These are phyloP conservation scores for Magnaporthiopsis rhizophila DNA, from an alignment of 2,329 filamentous ascomycete genomes.

Conservation along the genomic window DNA sequence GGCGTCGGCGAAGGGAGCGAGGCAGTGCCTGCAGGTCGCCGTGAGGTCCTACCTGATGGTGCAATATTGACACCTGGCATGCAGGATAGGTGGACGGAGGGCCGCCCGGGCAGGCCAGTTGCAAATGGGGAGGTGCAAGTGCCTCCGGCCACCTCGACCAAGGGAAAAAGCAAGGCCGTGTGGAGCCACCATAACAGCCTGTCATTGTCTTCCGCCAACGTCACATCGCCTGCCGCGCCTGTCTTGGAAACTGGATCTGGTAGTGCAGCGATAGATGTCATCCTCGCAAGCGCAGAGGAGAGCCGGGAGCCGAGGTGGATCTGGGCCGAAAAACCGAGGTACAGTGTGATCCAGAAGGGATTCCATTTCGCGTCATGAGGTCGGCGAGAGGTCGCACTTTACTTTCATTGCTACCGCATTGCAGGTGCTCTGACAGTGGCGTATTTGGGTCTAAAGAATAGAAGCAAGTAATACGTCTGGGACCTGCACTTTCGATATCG, in stretches of 20 bases:
- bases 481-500: not conserved
- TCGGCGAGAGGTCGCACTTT: not conserved
- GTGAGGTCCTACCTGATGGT: not conserved
- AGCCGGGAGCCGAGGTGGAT: slow-evolving; percentile 6
- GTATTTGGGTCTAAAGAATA: not conserved
- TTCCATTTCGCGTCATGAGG: slow-evolving; percentile 13
- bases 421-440: not conserved
- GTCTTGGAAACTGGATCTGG: not conserved
- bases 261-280: not conserved
- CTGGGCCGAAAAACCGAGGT: slow-evolving; percentile 11
- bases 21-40: too few relatives aligned
- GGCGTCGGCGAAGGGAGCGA: not conserved
- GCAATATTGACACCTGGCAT: not conserved
- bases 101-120: not conserved
- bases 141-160: not conserved
- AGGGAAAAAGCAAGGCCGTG: not conserved
- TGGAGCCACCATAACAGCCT: not conserved
- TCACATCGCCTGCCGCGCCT: not conserved
- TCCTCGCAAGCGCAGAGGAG: not conserved
- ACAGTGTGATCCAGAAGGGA: slow-evolving; percentile 12
- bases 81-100: not conserved
- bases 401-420: not conserved
- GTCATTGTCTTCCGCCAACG: not conserved
- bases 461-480: not conserved
- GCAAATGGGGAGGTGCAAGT: not conserved